Percentiles rank a stretch among this genome's conserved stretches.
phyloP scores from a whole-genome alignment of 345 rosid species.

The Rubroshorea leprosula region DNA sequence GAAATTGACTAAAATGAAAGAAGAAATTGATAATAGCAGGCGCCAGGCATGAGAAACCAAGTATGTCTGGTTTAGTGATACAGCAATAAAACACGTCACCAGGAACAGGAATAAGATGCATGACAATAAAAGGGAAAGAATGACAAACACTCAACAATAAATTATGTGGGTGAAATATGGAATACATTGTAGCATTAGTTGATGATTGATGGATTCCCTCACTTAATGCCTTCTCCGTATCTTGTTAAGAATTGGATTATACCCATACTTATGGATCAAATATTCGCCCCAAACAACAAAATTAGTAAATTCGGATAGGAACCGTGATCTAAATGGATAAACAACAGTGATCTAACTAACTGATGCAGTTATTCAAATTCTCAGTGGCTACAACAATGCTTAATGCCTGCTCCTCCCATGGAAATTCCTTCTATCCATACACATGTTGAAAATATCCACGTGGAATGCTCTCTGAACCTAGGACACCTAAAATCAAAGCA shows the following conservation, averaged over 20 bases:
- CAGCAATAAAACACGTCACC: neutral
- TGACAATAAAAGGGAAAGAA: too few relatives aligned
- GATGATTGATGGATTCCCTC: neutral
- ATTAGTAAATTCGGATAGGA: neutral
- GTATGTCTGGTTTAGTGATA: slow-evolving; percentile 5
- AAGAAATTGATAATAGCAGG: neutral
- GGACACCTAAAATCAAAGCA: neutral
- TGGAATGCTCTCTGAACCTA: neutral
- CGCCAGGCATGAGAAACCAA: neutral
- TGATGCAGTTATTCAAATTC: too few relatives aligned
- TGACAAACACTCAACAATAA: too few relatives aligned
- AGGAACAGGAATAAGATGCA: neutral
- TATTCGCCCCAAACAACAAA: neutral
- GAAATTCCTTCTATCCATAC: neutral
- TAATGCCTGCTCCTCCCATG: neutral
- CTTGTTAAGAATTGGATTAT: neutral
- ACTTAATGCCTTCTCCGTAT: neutral
- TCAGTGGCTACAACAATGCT: neutral
- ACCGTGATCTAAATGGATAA: neutral
- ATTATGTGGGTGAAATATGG: too few relatives aligned
- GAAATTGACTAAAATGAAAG: neutral
- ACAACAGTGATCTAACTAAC: neutral
- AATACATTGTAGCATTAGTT: slow-evolving; percentile 1
- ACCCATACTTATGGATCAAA: neutral
- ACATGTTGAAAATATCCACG: neutral